Evolutionary conservation across 148 eudicot genomes (phyloP), one percentile per base, ranked within the genome.

Genomic region (Fagopyrum homotropicum): DNA sequence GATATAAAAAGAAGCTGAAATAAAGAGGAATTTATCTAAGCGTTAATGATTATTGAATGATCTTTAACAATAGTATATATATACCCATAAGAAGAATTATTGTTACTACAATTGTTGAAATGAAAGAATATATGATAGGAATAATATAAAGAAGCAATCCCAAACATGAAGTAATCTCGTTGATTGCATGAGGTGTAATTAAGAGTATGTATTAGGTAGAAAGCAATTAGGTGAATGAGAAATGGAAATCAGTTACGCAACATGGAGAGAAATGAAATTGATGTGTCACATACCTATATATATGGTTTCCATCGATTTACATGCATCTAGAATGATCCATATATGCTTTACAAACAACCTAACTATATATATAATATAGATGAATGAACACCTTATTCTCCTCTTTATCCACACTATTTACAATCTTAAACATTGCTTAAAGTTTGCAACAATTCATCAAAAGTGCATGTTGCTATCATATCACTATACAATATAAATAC

Each of bases 241-340:
- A 57, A 57, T 6, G 30, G 19, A 2, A 57, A 17, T 7, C 9
- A 57, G 68, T 61, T 61, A 61, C 43, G 15, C 10, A 61, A 2
- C 44, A 7, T 26, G 14, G 44, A 52, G 68, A 60, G 7, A 11
- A 61, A 61, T 61, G 68, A 61, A 61, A 61, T 61, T 26, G 68
- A 61, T 61, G 43, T 61, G 68, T 29, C 43, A 29, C 43, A 15
- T 69, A 69, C 73, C 49, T 69, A 43, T 61, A 61, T 61, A 29
- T 61, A 29, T 19, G 64, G 64, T 35, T 22, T 59, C 64, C 64
- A 61, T 61, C 64, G 30, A 61, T 61, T 3, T 6, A 12, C 75
- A 72, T 72, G 75, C 75, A 49, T 46, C 43, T 5, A 72, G n/a
- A 19, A 50, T 72, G 75, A 72, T 50, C 14, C 14, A 8, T 72